Base-by-base conservation (phyloP, 2,329 filamentous ascomycete species). In the Neonectria neomacrospora region DNA sequence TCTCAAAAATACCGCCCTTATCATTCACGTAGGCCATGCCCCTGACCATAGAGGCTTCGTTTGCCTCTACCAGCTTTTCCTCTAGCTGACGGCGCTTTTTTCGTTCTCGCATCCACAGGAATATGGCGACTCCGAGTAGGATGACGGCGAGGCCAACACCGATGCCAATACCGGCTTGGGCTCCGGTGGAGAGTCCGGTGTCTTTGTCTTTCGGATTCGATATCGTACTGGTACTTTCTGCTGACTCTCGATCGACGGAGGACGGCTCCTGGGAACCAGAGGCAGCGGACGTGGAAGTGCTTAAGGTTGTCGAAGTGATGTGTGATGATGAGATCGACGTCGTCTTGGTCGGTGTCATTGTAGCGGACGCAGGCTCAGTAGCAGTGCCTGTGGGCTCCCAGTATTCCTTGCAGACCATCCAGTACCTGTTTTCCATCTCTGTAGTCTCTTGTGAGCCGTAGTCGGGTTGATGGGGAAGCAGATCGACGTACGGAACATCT, bases 341-440 rank as follows among this genome's bases (percentile, higher is more conserved):
- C 5, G 63, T 39, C 30, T 53, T 63, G 2, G 45, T 50, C n/a
- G 58, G 34, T 22, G 58, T 50, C 7, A 63, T 67, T 23, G 67
- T 65, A 23, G 61, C 58, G 2, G 63, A 56, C 12, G 55, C 56
- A 10, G 71, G 71, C n/a, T 73, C 66, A 11, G 53, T 61, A 2
- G 71, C 71, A 2, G 71, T 73, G 11, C 71, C 71, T 5, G 68
- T 69, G 5, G 61, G 50, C 42, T 73, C 71, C 71, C 71, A 73
- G 5, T 73, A 73, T 34, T 73, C 64, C 48, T 73, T 65, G 5
- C 71, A 73, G 26, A 73, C 73, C 50, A 68, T 71, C 71, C 71
- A 73, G n/a, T 73, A 73, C 12, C 68, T 72, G 14, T 73, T 70
- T 44, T 73, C 69, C 58, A 71, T 73, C 37, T 67, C 69, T 73